A percentile compares a stretch with the other conserved stretches of the same genome.
These are phyloP conservation scores for Paraphysoderma sedebokerense DNA, from an alignment of 371 early-diverging fungal genomes.

Conservation along the genomic window DNA sequence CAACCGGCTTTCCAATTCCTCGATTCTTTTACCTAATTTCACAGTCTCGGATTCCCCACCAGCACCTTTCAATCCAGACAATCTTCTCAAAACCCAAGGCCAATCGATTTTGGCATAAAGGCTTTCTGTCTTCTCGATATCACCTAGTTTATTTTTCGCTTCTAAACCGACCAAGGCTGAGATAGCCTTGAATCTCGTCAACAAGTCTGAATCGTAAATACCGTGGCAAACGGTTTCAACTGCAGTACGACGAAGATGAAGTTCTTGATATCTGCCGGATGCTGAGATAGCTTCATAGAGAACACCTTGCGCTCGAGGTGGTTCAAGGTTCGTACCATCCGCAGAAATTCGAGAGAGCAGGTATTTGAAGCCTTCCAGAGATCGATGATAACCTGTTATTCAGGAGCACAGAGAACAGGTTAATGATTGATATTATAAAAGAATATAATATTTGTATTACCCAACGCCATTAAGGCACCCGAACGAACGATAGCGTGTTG, in stretches of 20 bases:
- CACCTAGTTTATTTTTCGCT: constrained; percentile 5
- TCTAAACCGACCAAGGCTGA: constrained; percentile 11
- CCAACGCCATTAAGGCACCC: constrained; percentile 10
- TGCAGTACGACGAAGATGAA: too few relatives aligned
- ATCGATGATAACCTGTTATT: constrained; percentile 22
- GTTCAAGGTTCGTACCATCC: constrained; percentile 14
- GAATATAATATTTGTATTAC: neutral
- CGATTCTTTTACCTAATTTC: constrained; percentile 15
- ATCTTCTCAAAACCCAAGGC: constrained; percentile 9
- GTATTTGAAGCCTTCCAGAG: constrained; percentile 20
- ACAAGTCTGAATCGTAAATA: neutral
- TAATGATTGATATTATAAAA: neutral
- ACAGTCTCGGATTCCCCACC: constrained; percentile 5
- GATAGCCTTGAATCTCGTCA: constrained; percentile 3
- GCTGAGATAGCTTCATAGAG: constrained; percentile 12
- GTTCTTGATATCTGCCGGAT: constrained; percentile 21
- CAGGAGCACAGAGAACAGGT: too few relatives aligned
- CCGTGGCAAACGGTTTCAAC: neutral
- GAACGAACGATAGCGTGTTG: constrained; percentile 17
- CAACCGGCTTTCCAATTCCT: constrained; percentile 24
- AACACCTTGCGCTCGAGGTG: constrained; percentile 10
- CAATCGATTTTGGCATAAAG: constrained; percentile 17
- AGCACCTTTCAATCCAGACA: constrained; percentile 3
- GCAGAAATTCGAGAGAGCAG: constrained; percentile 14
- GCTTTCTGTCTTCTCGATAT: constrained; percentile 6